phyloP scores from a whole-genome alignment of 805 yeast genomes.

The Candida tallmaniae region DNA sequence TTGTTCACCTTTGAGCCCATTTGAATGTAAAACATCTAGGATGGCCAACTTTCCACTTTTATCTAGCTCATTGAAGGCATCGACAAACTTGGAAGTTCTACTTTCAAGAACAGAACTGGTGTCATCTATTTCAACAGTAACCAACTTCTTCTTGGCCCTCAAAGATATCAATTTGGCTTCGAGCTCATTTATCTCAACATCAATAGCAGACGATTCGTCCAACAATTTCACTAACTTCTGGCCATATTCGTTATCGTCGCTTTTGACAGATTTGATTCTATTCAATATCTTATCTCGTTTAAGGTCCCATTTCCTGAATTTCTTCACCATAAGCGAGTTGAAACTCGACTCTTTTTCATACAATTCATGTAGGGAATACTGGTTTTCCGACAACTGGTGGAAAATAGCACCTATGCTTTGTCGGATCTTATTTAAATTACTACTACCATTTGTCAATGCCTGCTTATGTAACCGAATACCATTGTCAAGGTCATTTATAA shows the following conservation, averaged over 20 bases:
- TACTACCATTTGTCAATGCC: slow-evolving; percentile 30
- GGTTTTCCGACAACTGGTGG: slow-evolving; percentile 38
- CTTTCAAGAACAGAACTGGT: slow-evolving; percentile 50
- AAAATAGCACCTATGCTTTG: slow-evolving; percentile 22
- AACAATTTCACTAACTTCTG: slow-evolving; percentile 32
- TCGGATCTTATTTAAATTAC: slow-evolving; percentile 25
- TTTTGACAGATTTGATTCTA: slow-evolving; percentile 36
- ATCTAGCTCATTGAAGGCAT: slow-evolving; percentile 37
- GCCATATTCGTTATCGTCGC: slow-evolving; percentile 40
- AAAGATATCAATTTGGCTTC: slow-evolving; percentile 31
- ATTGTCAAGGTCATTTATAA: slow-evolving; percentile 3
- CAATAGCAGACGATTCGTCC: slow-evolving; percentile 27
- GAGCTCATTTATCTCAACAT: slow-evolving; percentile 33
- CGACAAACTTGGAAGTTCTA: slow-evolving; percentile 41
- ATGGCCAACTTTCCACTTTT: slow-evolving; percentile 33
- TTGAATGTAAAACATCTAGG: slow-evolving; percentile 18
- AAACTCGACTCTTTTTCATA: slow-evolving; percentile 34
- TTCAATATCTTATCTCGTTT: slow-evolving; percentile 28
- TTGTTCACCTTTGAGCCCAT: slow-evolving; percentile 18
- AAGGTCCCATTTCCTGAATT: slow-evolving; percentile 38
- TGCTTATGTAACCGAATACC: slow-evolving; percentile 7
- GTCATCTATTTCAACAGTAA: slow-evolving; percentile 37
- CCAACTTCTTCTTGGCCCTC: slow-evolving; percentile 27
- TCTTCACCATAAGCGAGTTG: slow-evolving; percentile 20
- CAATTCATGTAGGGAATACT: slow-evolving; percentile 43